These are phyloP conservation scores for Sequoiadendron giganteum DNA, from an alignment of 75 land plant genomes.

Conservation along the genomic window DNA sequence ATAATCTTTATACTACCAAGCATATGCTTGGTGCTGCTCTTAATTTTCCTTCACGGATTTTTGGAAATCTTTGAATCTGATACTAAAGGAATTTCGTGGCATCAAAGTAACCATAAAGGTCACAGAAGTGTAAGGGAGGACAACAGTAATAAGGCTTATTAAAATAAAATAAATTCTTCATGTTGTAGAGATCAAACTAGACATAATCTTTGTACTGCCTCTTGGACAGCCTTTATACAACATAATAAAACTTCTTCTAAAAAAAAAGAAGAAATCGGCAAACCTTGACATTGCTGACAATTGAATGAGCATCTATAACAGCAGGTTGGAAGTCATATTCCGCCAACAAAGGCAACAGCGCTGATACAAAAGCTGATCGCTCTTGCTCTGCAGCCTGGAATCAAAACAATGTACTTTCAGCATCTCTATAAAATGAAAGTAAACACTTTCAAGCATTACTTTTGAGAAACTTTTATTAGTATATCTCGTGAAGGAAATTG, in stretches of 20 bases:
- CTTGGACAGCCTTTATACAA: background rate
- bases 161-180: background rate
- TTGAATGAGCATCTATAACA: constrained; percentile 82
- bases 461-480: background rate
- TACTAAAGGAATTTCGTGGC: no score
- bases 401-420: background rate
- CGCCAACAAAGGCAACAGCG: constrained; percentile 72
- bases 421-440: background rate
- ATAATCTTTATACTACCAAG: no score
- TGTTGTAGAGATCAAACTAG: background rate
- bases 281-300: constrained; percentile 87
- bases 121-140: background rate
- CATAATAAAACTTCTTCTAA: background rate
- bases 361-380: constrained; percentile 60
- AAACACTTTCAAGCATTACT: background rate
- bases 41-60: no score
- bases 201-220: background rate
- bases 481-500: background rate
- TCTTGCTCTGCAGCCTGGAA: constrained; percentile 58
- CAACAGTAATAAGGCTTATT: background rate
- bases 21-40: no score
- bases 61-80: no score
- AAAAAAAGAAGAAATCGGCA: background rate
- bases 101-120: no score
- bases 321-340: constrained; percentile 84